phyloP scores from a whole-genome alignment of 148 eudicot species.

The Cornus florida region DNA sequence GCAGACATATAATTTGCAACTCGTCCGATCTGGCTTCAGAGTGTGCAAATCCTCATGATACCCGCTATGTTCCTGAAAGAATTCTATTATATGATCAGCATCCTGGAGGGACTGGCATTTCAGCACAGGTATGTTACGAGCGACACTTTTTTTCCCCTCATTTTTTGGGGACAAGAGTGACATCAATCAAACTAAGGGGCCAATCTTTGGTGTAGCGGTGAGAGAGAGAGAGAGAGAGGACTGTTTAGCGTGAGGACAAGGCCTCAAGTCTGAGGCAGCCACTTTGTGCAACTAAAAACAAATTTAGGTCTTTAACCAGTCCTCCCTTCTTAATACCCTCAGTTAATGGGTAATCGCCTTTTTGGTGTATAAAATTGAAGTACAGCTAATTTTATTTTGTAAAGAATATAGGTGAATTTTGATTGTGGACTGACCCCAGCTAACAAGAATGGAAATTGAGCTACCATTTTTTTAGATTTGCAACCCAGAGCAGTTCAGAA shows the following conservation, averaged over 20 bases:
- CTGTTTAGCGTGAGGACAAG: no score
- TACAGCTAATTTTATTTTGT: neutral
- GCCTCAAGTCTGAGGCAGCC: no score
- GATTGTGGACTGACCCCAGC: neutral
- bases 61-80: constrained; percentile 79
- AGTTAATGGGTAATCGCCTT: no score
- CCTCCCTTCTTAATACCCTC: no score
- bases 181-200: neutral
- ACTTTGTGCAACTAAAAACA: no score
- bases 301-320: no score
- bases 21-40: constrained; percentile 87
- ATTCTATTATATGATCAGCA: constrained; percentile 82
- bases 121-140: constrained; percentile 60
- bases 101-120: constrained; percentile 94
- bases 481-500: neutral
- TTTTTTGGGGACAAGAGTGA: neutral
- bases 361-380: neutral
- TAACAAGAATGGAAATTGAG: neutral
- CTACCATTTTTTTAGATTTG: neutral
- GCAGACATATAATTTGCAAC: constrained; percentile 81
- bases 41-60: constrained; percentile 88
- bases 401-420: neutral
- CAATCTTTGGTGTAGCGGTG: no score
- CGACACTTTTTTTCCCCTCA: neutral
- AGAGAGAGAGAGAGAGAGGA: no score